Conservation (phyloP, 2,329 filamentous ascomycete species). For the Cladosporium austrohemisphaericum region DNA sequence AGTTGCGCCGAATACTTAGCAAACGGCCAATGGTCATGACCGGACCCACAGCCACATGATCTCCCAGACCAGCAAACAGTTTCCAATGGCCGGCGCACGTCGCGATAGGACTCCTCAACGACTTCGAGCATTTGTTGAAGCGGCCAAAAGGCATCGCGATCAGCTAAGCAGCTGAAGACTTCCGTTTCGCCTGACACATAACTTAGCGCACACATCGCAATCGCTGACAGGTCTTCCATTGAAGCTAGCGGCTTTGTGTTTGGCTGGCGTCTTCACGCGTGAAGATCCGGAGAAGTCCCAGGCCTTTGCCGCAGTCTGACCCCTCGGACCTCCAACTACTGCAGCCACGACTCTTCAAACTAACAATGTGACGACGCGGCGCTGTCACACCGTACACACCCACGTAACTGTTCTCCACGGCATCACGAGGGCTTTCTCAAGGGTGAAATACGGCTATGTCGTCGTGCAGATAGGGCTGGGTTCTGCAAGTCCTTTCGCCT, state of each 20-base stretch:
- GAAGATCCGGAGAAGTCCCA: slow-evolving; percentile 14
- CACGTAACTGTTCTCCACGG: too few relatives aligned
- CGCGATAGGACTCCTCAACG: neutral
- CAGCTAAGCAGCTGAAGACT: too few relatives aligned
- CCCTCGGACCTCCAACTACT: slow-evolving; percentile 2
- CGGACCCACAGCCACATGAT: slow-evolving; percentile 12
- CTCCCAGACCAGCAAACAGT: neutral
- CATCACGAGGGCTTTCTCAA: neutral
- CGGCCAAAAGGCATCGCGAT: too few relatives aligned
- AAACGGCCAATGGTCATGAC: neutral
- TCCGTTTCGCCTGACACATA: too few relatives aligned
- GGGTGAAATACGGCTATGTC: too few relatives aligned
- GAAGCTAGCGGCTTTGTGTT: too few relatives aligned
- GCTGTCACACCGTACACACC: neutral
- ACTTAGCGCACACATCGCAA: too few relatives aligned
- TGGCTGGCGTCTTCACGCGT: slow-evolving; percentile 11
- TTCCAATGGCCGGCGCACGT: neutral
- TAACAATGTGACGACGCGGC: neutral
- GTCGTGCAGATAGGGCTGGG: too few relatives aligned
- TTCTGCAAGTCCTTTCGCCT: neutral
- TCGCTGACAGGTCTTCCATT: too few relatives aligned
- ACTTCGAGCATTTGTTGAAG: neutral
- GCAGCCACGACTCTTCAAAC: slow-evolving; percentile 7
- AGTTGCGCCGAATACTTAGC: slow-evolving; percentile 1
- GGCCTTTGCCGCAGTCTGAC: slow-evolving; percentile 3